Conservation (phyloP, 176 grass and related monocot genomes). For the Zoysia pacifica region DNA sequence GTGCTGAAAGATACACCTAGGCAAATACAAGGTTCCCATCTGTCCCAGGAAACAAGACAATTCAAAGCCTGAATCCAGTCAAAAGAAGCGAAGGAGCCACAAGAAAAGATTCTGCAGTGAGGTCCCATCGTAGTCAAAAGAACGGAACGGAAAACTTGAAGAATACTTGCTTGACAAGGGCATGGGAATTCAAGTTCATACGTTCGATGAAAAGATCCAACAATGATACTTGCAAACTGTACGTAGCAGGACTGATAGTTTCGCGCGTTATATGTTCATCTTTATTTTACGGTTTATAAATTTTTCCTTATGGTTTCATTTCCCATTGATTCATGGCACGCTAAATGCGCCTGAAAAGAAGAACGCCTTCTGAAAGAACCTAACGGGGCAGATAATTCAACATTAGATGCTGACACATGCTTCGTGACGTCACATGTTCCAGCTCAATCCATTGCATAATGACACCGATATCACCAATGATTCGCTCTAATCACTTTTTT, state of each 20-base stretch:
- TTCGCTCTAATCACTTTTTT: not conserved
- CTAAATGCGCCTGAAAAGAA: not conserved
- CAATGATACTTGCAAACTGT: not conserved
- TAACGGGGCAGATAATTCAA: conserved; percentile 13
- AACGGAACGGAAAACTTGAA: conserved; percentile 36
- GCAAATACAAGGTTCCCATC: conserved; percentile 17
- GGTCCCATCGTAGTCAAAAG: conserved; percentile 25
- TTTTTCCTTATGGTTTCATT: not conserved
- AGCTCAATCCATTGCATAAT: conserved; percentile 1
- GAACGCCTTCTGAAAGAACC: conserved; percentile 14
- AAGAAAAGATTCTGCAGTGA: conserved; percentile 25
- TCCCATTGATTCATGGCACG: not conserved
- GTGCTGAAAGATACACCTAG: conserved; percentile 14
- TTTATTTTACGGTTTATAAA: not conserved
- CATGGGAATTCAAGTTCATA: no score
- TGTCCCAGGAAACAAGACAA: conserved; percentile 44
- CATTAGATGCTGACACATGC: conserved; percentile 12
- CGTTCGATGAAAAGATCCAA: conserved; percentile 21
- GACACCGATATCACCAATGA: not conserved
- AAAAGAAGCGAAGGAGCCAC: conserved; percentile 28
- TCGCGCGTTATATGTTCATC: no score
- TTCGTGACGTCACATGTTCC: conserved; percentile 35
- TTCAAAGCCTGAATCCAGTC: conserved; percentile 40
- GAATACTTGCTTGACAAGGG: not conserved
- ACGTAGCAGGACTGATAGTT: no score